A percentile compares a stretch with the other conserved stretches of the same genome.
These are phyloP conservation scores for Babesia gibsoni DNA, from an alignment of 169 alveolate species.

Conservation along the genomic window DNA sequence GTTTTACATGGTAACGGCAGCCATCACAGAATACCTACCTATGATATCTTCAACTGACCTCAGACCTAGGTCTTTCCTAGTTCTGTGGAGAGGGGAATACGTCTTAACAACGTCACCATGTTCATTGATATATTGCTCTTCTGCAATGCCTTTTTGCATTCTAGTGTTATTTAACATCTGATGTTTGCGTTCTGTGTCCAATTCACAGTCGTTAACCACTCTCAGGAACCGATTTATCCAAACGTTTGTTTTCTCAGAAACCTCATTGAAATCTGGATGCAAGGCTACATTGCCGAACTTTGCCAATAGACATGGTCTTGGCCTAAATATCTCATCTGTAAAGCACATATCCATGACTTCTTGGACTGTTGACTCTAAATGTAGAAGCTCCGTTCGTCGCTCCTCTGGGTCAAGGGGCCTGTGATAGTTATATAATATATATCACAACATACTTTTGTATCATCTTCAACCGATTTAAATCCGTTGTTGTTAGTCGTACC, in stretches of 20 bases:
- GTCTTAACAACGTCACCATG: not conserved
- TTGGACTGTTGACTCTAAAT: not conserved
- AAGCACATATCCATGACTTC: not conserved
- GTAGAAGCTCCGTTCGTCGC: slow-evolving; percentile 1
- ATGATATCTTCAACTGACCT: slow-evolving; percentile 59
- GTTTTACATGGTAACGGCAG: not conserved
- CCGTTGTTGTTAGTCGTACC: slow-evolving; percentile 46
- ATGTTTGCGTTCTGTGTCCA: slow-evolving; percentile 58
- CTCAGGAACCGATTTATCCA: slow-evolving; percentile 56
- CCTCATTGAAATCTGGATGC: not conserved
- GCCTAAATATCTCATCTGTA: not conserved
- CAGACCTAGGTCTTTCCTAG: slow-evolving; percentile 59
- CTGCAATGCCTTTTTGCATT: not conserved
- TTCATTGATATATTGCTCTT: not conserved
- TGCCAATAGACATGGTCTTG: slow-evolving; percentile 9
- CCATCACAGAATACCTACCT: slow-evolving; percentile 15
- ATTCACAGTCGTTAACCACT: slow-evolving; percentile 57
- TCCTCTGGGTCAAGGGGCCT: slow-evolving; percentile 60
- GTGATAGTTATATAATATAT: not conserved
- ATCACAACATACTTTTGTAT: slow-evolving; percentile 42
- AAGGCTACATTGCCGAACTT: not conserved
- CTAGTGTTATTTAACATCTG: slow-evolving; percentile 21
- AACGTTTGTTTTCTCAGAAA: not conserved
- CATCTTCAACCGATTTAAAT: slow-evolving; percentile 43
- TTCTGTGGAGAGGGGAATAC: slow-evolving; percentile 39